Evolutionary conservation across 768 basidiomycete genomes (phyloP), one percentile per base, ranked within the genome.

Genomic region (Mrakia hoshinonis): DNA sequence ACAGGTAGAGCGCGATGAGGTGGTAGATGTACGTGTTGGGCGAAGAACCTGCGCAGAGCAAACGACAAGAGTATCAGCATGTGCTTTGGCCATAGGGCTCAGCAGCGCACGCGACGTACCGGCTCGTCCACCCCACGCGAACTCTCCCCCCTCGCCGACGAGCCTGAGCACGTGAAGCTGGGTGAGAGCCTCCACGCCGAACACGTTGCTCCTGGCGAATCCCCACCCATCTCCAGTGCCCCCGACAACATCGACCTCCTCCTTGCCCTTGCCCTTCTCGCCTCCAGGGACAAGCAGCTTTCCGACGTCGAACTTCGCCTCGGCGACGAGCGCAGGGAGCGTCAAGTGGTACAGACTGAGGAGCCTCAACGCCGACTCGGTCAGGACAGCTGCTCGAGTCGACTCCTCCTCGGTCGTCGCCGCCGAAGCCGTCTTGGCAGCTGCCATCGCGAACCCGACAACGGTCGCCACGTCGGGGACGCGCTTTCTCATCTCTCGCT

Each of bases 391-490:
- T 48, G 75, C 76, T 72, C 74, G 75, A 29, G 76, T 74, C 31
- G 73, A 75, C 54, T 73, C 73, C 43, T 86, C 85, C 0, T 79
- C 80, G 54, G 75, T 55, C 36, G 38, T 46, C 18, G 63, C 77
- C 10, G 75, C 75, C 9, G 79, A 77, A 82, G 85, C 68, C 81
- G 82, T n/a, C 10, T 54, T 51, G 36, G 67, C 66, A 74, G 80
- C 74, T 78, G 86, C 77, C 74, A 92, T 89, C 7, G 88, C 87
- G 76, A 93, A 89, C 0, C 87, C 90, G 12, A 96, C 84, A 68
- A 96, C 81, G 64, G 94, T 90, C 75, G 88, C 86, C 71, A 94
- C 88, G 63, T 94, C 93, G 0, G 95, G 94, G 0, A 94, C 84
- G 6, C 91, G 83, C 70, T 83, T 84, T 36, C 90, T 83, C 39